A percentile compares a stretch with the other conserved stretches of the same genome.
These are phyloP conservation scores for Lachnellula occidentalis DNA, from an alignment of 2,329 filamentous ascomycete species.

Conservation along the genomic window DNA sequence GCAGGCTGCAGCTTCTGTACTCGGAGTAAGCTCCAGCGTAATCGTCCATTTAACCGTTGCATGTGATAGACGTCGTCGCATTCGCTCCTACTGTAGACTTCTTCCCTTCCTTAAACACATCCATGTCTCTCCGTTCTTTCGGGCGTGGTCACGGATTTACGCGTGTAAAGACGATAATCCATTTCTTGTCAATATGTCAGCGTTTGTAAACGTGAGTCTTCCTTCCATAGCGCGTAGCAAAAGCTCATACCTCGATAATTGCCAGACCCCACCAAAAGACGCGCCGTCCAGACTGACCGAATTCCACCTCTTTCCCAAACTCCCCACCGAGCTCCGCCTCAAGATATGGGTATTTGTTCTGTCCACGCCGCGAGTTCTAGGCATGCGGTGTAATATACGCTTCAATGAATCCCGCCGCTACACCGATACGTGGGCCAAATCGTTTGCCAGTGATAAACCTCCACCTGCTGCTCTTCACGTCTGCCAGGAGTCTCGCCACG, in stretches of 20 bases:
- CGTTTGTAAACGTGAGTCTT: too few relatives aligned
- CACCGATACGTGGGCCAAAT: constrained; percentile 7
- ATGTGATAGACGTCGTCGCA: too few relatives aligned
- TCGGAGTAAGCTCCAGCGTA: too few relatives aligned
- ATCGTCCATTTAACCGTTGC: too few relatives aligned
- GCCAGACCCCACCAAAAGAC: not conserved
- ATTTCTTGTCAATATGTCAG: too few relatives aligned
- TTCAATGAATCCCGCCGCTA: not conserved
- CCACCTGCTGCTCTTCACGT: constrained; percentile 26
- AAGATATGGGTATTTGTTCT: constrained; percentile 24
- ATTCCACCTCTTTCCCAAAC: constrained; percentile 24
- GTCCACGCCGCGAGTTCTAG: constrained; percentile 14
- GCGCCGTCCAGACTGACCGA: not conserved
- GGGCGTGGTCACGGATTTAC: too few relatives aligned
- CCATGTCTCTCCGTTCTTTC: too few relatives aligned
- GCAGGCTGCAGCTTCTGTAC: too few relatives aligned
- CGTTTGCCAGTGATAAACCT: constrained; percentile 18
- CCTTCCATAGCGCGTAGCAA: not conserved
- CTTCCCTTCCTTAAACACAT: too few relatives aligned
- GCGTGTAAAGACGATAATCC: too few relatives aligned
- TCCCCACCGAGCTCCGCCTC: constrained; percentile 27
- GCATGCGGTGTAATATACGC: constrained; percentile 17
- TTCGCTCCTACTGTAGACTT: too few relatives aligned
- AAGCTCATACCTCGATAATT: not conserved
- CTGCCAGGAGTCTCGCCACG: constrained; percentile 28